phyloP scores from a whole-genome alignment of 1,139 yeast species.

The Suhomyces maxii region DNA sequence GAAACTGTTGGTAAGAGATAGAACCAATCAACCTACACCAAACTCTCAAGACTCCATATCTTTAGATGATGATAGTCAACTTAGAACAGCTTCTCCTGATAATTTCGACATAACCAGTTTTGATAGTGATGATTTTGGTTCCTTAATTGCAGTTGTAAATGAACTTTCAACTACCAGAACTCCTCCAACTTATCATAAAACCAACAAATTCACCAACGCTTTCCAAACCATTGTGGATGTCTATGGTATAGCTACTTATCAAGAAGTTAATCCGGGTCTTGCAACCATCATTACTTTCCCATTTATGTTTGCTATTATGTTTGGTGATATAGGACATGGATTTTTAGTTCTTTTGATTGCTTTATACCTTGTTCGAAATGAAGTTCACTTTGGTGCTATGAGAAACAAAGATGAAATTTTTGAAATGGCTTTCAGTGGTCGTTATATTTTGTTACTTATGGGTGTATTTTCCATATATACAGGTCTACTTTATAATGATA shows the following conservation, averaged over 20 bases:
- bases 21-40: constrained; percentile 13
- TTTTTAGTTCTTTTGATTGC: constrained; percentile 76
- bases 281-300: constrained; percentile 96
- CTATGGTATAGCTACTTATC: constrained; percentile 90
- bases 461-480: constrained; percentile 92
- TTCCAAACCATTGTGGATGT: constrained; percentile 94
- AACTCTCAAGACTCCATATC: constrained; percentile 24
- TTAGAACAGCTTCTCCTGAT: constrained; percentile 23
- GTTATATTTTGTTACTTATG: constrained; percentile 88
- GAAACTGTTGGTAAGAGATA: constrained; percentile 26
- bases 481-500: constrained; percentile 89
- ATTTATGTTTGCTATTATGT: constrained; percentile 98
- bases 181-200: constrained; percentile 91
- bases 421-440: constrained; percentile 93
- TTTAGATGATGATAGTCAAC: constrained; percentile 13
- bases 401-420: constrained; percentile 86
- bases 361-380: constrained; percentile 65
- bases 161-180: constrained; percentile 76
- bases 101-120: constrained; percentile 19
- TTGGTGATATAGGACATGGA: constrained; percentile 98
- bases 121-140: constrained; percentile 28
- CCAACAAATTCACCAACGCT: constrained; percentile 88
- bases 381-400: constrained; percentile 60
- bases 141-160: constrained; percentile 63
- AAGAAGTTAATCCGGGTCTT: constrained; percentile 93